Percentiles rank a stretch among this genome's conserved stretches.
Conservation (phyloP, 495 filamentous ascomycete genomes). For the Xylaria bambusicola region DNA sequence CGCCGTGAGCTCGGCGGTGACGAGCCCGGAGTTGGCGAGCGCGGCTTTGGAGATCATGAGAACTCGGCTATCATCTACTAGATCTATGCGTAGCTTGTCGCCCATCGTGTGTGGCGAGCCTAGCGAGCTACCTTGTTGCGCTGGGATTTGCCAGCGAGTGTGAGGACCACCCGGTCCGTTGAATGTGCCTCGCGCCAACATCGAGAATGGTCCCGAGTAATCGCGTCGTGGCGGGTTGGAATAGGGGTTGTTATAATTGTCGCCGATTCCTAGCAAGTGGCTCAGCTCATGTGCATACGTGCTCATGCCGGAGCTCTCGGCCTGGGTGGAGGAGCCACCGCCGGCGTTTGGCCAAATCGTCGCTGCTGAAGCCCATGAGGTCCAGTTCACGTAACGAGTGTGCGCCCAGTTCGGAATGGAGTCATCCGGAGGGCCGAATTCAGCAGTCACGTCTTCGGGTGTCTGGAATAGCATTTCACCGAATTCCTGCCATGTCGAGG, state of each 20-base stretch:
- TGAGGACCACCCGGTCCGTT: conserved; percentile 49
- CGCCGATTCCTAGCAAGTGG: conserved; percentile 45
- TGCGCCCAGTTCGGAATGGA: conserved; percentile 37
- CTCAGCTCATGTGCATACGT: conserved; percentile 44
- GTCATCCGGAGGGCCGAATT: conserved; percentile 42
- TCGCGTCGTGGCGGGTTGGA: conserved; percentile 37
- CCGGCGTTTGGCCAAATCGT: conserved; percentile 47
- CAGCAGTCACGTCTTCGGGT: conserved; percentile 38
- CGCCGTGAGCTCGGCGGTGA: conserved; percentile 41
- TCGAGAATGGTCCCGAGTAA: conserved; percentile 44
- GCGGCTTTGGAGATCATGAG: conserved; percentile 37
- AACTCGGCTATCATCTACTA: conserved; percentile 33
- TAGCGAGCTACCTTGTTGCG: conserved; percentile 36
- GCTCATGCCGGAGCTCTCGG: conserved; percentile 44
- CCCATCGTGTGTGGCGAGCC: conserved; percentile 46
- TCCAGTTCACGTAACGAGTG: conserved; percentile 46
- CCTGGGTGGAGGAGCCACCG: conserved; percentile 44
- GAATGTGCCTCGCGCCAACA: conserved; percentile 43
- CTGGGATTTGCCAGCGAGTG: conserved; percentile 44
- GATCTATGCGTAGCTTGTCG: conserved; percentile 42
- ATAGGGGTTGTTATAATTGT: conserved; percentile 50
- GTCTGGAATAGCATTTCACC: conserved; percentile 44
- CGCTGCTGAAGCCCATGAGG: conserved; percentile 41
- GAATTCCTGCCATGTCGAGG: conserved; percentile 49
- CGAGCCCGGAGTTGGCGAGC: conserved; percentile 37